Evolutionary conservation across 805 yeast species (phyloP).

Genomic region (Hagleromyces aurorensis): DNA sequence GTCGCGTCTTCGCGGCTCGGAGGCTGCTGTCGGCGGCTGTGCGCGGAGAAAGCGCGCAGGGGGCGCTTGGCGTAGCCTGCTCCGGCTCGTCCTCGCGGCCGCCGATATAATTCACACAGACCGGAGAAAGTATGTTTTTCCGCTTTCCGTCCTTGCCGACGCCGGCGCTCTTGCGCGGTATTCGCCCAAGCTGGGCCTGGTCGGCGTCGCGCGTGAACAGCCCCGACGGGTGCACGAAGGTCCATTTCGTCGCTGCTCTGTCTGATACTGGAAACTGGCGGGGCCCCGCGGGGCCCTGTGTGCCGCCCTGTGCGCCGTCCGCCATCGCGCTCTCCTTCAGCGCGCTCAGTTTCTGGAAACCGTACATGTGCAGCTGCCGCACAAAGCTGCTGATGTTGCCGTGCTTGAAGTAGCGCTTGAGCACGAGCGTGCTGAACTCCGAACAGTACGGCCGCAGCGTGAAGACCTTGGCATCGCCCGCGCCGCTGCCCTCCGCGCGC

Average conservation of each 20-base stretch:
- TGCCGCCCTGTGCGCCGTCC: conserved; percentile 1
- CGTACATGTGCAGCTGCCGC: conserved; percentile 92
- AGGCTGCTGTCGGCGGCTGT: background rate
- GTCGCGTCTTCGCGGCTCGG: too few relatives aligned
- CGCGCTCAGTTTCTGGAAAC: conserved; percentile 86
- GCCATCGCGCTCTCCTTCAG: background rate
- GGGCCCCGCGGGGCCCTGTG: background rate
- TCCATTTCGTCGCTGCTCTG: conserved; percentile 20
- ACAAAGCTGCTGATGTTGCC: conserved; percentile 91
- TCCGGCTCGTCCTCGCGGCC: conserved; percentile 2
- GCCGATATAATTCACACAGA: conserved; percentile 23
- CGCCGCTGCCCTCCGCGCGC: too few relatives aligned
- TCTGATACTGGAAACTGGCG: conserved; percentile 3
- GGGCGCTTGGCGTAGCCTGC: background rate
- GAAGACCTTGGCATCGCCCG: conserved; percentile 16
- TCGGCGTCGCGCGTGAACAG: conserved; percentile 19
- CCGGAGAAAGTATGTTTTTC: conserved; percentile 25
- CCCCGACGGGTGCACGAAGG: conserved; percentile 28
- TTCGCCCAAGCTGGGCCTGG: conserved; percentile 17
- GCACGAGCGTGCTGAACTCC: conserved; percentile 21
- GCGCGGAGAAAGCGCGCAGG: background rate
- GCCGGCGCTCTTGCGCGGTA: conserved; percentile 27
- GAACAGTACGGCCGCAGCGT: conserved; percentile 23
- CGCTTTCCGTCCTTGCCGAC: conserved; percentile 28
- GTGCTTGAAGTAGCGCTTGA: conserved; percentile 81